Base-by-base conservation (phyloP, 257 asterid genomes). In the Phtheirospermum japonicum region DNA sequence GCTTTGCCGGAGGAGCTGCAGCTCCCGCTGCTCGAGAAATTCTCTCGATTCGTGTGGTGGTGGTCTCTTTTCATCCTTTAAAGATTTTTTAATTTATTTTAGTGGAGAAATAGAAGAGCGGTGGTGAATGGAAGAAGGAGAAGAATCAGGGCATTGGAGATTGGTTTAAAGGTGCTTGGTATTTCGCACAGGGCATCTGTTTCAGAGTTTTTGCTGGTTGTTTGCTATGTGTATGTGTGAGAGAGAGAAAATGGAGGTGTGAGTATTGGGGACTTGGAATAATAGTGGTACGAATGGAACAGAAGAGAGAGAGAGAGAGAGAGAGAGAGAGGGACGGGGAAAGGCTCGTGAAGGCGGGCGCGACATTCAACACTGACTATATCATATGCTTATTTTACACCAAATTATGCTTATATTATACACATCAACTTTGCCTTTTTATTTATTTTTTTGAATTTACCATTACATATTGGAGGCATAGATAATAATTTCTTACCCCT, bases 311-410 rank as follows among this genome's bases (percentile, higher is more conserved):
- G n/a, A n/a, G n/a, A 65, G 4, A 32, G 55, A 37, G 61, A 20
- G 66, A 55, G 68, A 53, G 69, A 61, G 74, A 63, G 64, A 40
- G 52, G 49, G 12, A 20, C 11, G 18, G 23, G 40, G 18, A 63
- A 31, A 70, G 66, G 75, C 83, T 78, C 76, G 83, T 71, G 77
- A 77, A 63, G 68, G 73, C 49, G 61, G 73, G 82, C 77, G 45
- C 79, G 71, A 46, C 30, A 33, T 59, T 71, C 83, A 39, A 78
- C 53, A 56, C 80, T 53, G 49, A 61, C 16, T 40, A 23, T 34
- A 16, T 54, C 33, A 23, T 48, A 14, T 23, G 0, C 13, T 18
- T 49, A 0, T 14, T 46, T 46, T 16, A 46, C 53, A 5, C 1
- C 5, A 46, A n/a, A n/a, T n/a, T n/a, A n/a, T n/a, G n/a, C n/a